Percentiles rank a stretch among this genome's conserved stretches.
Conservation (phyloP, 2,329 filamentous ascomycete genomes). For the Neoscytalidium dimidiatum region DNA sequence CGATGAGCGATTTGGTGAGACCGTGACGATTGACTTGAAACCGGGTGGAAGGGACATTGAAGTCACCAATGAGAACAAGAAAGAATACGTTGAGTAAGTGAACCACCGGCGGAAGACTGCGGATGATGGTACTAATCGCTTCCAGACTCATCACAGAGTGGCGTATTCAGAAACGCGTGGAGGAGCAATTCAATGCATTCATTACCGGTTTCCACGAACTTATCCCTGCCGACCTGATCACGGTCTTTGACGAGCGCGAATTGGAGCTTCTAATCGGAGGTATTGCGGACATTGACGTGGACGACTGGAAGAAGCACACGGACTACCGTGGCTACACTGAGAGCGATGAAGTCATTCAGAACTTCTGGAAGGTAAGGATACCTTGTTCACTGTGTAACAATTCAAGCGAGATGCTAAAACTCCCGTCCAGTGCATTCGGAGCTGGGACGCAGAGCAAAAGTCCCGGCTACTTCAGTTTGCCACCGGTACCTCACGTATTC, state of each 20-base stretch:
- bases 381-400: neutral
- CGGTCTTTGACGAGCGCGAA: slow-evolving; percentile 97
- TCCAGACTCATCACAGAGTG: slow-evolving; percentile 89
- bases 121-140: neutral
- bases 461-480: slow-evolving; percentile 94
- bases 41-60: slow-evolving; percentile 87
- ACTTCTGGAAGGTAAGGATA: slow-evolving; percentile 85
- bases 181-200: slow-evolving; percentile 98
- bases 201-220: slow-evolving; percentile 97
- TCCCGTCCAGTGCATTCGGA: slow-evolving; percentile 69
- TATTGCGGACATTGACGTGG: slow-evolving; percentile 99
- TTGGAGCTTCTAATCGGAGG: slow-evolving; percentile 94
- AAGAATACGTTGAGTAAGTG: slow-evolving; percentile 89
- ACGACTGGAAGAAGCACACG: slow-evolving; percentile 99
- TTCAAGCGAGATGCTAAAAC: neutral
- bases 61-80: slow-evolving; percentile 98
- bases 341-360: slow-evolving; percentile 93
- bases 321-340: slow-evolving; percentile 99
- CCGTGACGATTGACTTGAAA: slow-evolving; percentile 91
- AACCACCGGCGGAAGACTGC: neutral
- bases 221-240: slow-evolving; percentile 93
- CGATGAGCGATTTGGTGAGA: slow-evolving; percentile 94
- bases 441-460: slow-evolving; percentile 98
- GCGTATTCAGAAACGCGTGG: slow-evolving; percentile 98
- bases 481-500: slow-evolving; percentile 95